Evolutionary conservation across 176 grass and related monocot genomes (phyloP), one percentile per base, ranked within the genome.

Genomic region (Carex scoparia): DNA sequence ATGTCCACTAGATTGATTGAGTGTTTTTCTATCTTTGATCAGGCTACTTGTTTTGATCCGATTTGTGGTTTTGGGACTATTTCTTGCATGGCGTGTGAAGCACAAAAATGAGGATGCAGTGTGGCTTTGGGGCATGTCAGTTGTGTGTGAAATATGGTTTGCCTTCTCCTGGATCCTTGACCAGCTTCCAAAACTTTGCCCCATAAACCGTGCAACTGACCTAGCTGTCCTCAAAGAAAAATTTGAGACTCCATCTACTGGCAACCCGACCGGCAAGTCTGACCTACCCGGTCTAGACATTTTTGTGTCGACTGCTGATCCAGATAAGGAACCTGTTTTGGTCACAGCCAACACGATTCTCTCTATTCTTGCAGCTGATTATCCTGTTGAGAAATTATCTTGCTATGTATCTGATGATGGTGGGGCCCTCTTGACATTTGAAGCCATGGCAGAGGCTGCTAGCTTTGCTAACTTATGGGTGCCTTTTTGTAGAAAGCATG

Each of bases 61-160:
- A 46, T 61, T 99, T 86, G 86, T 15, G 5, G 87, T 84, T 60
- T 94, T 99, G 65, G 90, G 15, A 10, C 71, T 99, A 12, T 99
- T 95, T 88, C 96, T 99, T 74, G 10, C 38, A 5, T 99, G 96
- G 96, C 91, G 96, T 89, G 79, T 99, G 38, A 84, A 28, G 19
- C 81, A 99, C 81, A 95, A 92, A 72, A 99, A 99, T 28, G 70
- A 86, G 48, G 96, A 99, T 82, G 96, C 96, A 5, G 88, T 95
- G 4, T 99, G 96, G 96, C 86, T 99, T 3, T 99, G 96, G 96
- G 96, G 91, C 75, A 99, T 99, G 96, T 99, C 96, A 10, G 93
- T 99, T 87, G 88, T 95, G 71, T 99, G 96, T 30, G 96, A 99
- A 62, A 64, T 95, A 32, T 95, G 93, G 96, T 99, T 99, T 87